Base-by-base conservation (phyloP, 106 monocot species). In the Hemerocallis citrina region DNA sequence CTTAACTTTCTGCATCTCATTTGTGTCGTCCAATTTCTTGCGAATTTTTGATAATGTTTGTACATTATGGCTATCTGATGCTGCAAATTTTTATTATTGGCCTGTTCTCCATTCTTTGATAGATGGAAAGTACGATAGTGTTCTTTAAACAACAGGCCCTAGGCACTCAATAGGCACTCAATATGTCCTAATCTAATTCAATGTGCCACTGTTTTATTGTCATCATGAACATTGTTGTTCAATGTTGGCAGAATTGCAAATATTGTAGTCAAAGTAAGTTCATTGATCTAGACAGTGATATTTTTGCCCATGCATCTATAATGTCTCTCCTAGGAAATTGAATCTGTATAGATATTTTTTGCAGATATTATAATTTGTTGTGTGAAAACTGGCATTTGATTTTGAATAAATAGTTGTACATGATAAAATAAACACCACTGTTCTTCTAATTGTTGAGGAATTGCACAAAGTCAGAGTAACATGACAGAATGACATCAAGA, bases 1-100 rank as follows among this genome's bases (percentile, higher is more conserved):
- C 9, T 46, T 33, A 43, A 34, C 47, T 4, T 59, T 42, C 44
- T 72, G 63, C 56, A 63, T 34, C 54, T 55, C 32, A 41, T 64
- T 25, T n/a, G n/a, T n/a, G n/a, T n/a, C 27, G 14, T 52, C 31
- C 54, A 30, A 31, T 31, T 30, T 0, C 13, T 54, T 31, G 54
- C 8, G 54, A 13, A 29, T 6, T 16, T 32, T 31, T 29, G 15
- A 31, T 32, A 5, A 16, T n/a, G n/a, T n/a, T n/a, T n/a, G n/a
- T n/a, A n/a, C n/a, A n/a, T n/a, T n/a, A n/a, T n/a, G n/a, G n/a
- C n/a, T n/a, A n/a, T n/a, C n/a, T n/a, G n/a, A n/a, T n/a, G n/a
- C n/a, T n/a, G n/a, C n/a, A n/a, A n/a, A n/a, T n/a, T n/a, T n/a
- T n/a, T n/a, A n/a, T n/a, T n/a, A n/a, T n/a, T n/a, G n/a, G n/a